Evolutionary conservation across 1,284 basidiomycete genomes (phyloP).

Genomic region (Volvariella surrecta): DNA sequence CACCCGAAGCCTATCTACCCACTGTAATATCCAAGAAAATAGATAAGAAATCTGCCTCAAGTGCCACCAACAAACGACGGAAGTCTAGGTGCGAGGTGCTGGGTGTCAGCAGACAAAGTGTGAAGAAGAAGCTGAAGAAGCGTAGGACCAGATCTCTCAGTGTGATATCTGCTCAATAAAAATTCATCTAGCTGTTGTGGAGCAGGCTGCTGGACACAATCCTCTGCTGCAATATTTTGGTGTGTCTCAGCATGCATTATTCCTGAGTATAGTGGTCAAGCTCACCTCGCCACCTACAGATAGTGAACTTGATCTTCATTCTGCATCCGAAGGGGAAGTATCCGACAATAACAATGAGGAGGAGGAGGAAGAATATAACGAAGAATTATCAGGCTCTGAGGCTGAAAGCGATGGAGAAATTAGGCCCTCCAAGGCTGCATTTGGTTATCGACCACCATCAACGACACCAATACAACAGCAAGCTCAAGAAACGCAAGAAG

Average conservation of each 20-base stretch:
- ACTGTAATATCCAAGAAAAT: conserved; percentile 8
- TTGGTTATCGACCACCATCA: conserved; percentile 2
- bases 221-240: conserved; percentile 30
- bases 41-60: conserved; percentile 2
- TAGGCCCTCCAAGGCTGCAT: neutral
- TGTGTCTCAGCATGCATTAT: conserved; percentile 10
- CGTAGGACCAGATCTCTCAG: neutral
- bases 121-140: conserved; percentile 4
- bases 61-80: conserved; percentile 9
- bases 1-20: conserved; percentile 27
- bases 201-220: conserved; percentile 15
- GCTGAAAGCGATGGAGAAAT: conserved; percentile 2
- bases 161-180: neutral
- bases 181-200: no score
- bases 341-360: conserved; percentile 23
- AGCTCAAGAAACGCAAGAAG: conserved; percentile 11
- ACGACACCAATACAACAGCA: conserved; percentile 2
- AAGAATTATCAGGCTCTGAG: conserved; percentile 22
- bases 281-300: conserved; percentile 12
- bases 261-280: neutral
- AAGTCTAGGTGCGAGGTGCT: conserved; percentile 8
- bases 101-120: conserved; percentile 3
- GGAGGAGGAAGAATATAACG: conserved; percentile 18
- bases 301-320: conserved; percentile 32
- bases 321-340: conserved; percentile 32